Evolutionary conservation across 2,329 filamentous ascomycete genomes (phyloP).

Genomic region (Beauveria medogensis): DNA sequence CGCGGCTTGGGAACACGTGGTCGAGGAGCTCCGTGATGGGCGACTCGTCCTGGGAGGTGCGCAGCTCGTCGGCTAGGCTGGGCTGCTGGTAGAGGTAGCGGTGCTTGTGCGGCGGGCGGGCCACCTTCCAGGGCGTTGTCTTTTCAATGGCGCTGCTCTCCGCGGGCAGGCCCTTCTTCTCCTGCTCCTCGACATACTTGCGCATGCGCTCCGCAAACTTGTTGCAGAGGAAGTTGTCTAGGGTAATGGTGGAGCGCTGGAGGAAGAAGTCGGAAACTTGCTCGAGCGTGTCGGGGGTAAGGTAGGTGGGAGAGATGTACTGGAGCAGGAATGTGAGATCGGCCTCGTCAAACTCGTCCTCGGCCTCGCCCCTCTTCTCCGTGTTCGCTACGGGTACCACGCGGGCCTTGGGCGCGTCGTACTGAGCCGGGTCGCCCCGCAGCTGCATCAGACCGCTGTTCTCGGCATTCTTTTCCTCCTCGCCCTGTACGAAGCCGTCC

Average conservation of each 20-base stretch:
- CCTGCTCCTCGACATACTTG: constrained; percentile 60
- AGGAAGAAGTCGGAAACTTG: constrained; percentile 72
- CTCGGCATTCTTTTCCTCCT: constrained; percentile 80
- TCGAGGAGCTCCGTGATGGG: constrained; percentile 73
- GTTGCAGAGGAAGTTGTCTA: constrained; percentile 68
- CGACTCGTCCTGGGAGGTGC: constrained; percentile 34
- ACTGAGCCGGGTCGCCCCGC: constrained; percentile 82
- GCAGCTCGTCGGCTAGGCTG: constrained; percentile 29
- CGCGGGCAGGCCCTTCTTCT: constrained; percentile 39
- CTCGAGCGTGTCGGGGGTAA: constrained; percentile 85
- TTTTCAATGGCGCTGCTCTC: constrained; percentile 50
- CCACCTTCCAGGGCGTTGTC: constrained; percentile 60
- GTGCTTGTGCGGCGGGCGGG: constrained; percentile 89
- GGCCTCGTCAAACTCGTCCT: constrained; percentile 56
- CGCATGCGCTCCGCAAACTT: constrained; percentile 69
- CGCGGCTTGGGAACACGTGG: constrained; percentile 70
- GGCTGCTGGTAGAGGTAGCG: constrained; percentile 76
- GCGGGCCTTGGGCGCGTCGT: constrained; percentile 67
- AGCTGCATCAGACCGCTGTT: constrained; percentile 89
- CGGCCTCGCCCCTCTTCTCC: constrained; percentile 20
- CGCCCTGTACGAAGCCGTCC: constrained; percentile 79
- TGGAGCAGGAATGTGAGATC: constrained; percentile 87
- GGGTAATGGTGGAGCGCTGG: constrained; percentile 74
- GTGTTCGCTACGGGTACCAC: constrained; percentile 39
- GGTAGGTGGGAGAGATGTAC: constrained; percentile 82